Conservation (phyloP, 2,329 filamentous ascomycete species). For the Trichoderma aggressivum region DNA sequence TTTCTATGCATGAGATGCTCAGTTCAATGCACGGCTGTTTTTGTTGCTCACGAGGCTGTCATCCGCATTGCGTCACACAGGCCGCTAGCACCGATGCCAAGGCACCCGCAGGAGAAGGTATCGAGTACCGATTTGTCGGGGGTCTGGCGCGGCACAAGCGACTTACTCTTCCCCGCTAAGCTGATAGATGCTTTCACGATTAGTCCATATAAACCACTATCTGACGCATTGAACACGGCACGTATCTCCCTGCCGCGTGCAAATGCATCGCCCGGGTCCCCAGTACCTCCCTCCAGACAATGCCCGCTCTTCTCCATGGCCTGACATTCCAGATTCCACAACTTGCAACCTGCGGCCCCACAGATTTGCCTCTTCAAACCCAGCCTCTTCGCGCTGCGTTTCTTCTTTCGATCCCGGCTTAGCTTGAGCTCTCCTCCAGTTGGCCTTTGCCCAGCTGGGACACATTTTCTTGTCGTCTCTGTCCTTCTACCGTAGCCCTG, state of each 20-base stretch:
- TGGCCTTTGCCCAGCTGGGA: not conserved
- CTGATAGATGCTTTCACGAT: not conserved
- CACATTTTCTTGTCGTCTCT: not conserved
- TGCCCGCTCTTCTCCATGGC: not conserved
- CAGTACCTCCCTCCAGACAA: not conserved
- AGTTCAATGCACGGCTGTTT: not conserved
- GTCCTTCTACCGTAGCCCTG: not conserved
- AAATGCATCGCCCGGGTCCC: not conserved
- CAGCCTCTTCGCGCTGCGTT: not conserved
- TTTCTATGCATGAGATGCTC: not conserved
- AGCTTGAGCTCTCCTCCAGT: not conserved
- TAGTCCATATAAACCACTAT: not conserved
- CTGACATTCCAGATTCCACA: constrained; percentile 10
- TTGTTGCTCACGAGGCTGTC: not conserved
- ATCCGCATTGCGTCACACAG: constrained; percentile 17
- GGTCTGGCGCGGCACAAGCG: not conserved
- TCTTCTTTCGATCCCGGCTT: not conserved
- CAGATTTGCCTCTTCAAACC: not conserved
- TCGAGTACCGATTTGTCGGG: not conserved
- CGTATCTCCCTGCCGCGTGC: not conserved
- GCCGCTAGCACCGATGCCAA: not conserved
- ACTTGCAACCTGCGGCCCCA: not conserved
- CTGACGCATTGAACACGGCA: not conserved
- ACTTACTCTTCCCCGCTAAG: not conserved
- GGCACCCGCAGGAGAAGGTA: not conserved